Base-by-base conservation (phyloP, 2,329 filamentous ascomycete species). In the Bisporella sp. region DNA sequence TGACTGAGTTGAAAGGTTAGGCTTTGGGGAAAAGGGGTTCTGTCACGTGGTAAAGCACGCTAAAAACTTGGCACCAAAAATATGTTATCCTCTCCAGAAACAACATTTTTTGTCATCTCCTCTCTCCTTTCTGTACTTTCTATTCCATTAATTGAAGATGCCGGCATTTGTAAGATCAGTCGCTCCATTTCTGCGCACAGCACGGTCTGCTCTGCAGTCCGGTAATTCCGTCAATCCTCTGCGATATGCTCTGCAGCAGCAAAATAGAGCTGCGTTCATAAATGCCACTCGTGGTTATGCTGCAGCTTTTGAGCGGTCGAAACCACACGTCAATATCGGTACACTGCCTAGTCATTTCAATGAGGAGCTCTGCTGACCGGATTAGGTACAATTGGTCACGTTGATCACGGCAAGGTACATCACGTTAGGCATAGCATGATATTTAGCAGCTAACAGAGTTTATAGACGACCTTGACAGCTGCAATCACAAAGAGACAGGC, bases 271-370 rank as follows among this genome's bases (percentile, higher is more conserved):
- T 60, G 78, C 80, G 57, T 76, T 84, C 61, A 74, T 85, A 65
- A 84, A 82, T 71, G 72, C 84, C 64, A 77, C 79, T 67, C 76
- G 82, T 61, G 76, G 75, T 66, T 85, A 85, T 62, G 82, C 82
- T 50, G 57, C 63, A 55, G 76, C 78, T 51, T 99, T 87, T 69
- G 83, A 95, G 79, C 84, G 93, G 68, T 84, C 78, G 68, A 99
- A 99, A 81, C 93, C 93, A 53, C 93, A 99, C 71, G 92, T 99
- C 60, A 99, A 99, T 76, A 93, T 99, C 67, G 93, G 93, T 88
- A 77, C 61, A 76, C 53, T 41, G 39, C 21, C 11, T 39, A 33
- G 28, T 47, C 46, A 12, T 30, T 12, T 41, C 37, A 44, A 32
- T 45, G 7, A 42, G 37, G 48, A 49, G 48, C 41, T 47, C 8